These are phyloP conservation scores for Larix kaempferi DNA, from an alignment of 75 land plant species.

Conservation along the genomic window DNA sequence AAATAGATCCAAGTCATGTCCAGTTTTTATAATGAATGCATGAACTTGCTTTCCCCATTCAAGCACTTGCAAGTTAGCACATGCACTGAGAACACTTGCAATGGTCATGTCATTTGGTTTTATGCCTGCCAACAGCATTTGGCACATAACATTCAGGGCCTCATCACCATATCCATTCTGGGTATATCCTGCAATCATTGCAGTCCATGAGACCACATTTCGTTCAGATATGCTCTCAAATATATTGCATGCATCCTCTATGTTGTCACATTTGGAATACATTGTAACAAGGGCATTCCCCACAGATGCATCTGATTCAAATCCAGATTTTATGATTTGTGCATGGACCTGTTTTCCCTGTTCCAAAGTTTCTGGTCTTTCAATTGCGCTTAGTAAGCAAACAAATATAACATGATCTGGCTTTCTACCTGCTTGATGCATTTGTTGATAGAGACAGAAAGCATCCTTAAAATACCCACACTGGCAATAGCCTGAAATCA, in stretches of 20 bases:
- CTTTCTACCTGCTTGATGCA: background rate
- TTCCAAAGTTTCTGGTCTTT: background rate
- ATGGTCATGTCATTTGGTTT: constrained; percentile 50
- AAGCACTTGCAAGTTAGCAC: constrained; percentile 24
- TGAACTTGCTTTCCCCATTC: constrained; percentile 39
- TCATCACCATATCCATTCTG: constrained; percentile 17
- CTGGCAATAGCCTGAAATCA: constrained; percentile 15
- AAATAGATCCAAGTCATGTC: background rate
- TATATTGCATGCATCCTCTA: constrained; percentile 26
- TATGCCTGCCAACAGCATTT: constrained; percentile 36
- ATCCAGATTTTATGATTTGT: constrained; percentile 18
- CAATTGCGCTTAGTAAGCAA: background rate
- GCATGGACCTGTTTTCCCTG: constrained; percentile 19
- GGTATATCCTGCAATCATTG: constrained; percentile 34
- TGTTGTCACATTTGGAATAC: constrained; percentile 47
- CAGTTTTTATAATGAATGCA: background rate
- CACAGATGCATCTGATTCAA: constrained; percentile 28
- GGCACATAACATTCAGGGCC: constrained; percentile 30
- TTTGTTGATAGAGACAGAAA: background rate
- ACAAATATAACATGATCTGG: constrained; percentile 4
- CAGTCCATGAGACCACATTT: constrained; percentile 54
- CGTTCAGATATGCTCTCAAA: constrained; percentile 44
- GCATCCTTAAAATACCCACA: background rate
- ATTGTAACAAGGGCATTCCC: constrained; percentile 47
- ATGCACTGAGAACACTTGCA: constrained; percentile 35